Evolutionary conservation across 1,284 basidiomycete genomes (phyloP).

Genomic region (Neotropicomus parvogracilis): DNA sequence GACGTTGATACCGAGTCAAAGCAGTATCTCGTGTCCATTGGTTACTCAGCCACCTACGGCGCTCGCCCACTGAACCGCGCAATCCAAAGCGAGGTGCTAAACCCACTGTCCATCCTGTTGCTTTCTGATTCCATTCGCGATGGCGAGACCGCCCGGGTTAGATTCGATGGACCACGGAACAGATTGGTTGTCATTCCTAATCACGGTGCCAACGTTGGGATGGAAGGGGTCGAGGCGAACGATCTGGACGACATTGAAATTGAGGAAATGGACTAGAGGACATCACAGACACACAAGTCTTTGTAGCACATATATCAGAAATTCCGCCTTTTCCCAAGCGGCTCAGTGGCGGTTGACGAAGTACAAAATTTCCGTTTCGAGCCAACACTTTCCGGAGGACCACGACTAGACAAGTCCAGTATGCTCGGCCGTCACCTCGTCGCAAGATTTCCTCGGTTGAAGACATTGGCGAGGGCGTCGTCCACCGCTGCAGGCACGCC

Average conservation of each 20-base stretch:
- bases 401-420: conserved; percentile 12
- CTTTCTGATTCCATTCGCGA: conserved; percentile 83
- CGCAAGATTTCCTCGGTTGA: conserved; percentile 29
- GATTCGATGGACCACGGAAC: conserved; percentile 84
- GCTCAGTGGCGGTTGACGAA: too few species aligned
- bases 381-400: conserved; percentile 5
- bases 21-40: conserved; percentile 79
- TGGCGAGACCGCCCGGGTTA: conserved; percentile 73
- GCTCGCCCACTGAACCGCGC: conserved; percentile 90
- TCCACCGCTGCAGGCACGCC: conserved; percentile 29
- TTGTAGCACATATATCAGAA: too few species aligned
- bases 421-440: conserved; percentile 41
- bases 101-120: conserved; percentile 86
- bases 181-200: conserved; percentile 81
- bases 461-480: conserved; percentile 32
- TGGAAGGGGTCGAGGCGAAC: conserved; percentile 44
- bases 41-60: conserved; percentile 84
- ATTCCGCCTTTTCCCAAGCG: too few species aligned
- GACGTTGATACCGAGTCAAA: conserved; percentile 76
- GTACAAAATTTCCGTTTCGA: conserved; percentile 19
- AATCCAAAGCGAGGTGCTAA: conserved; percentile 91
- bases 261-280: conserved; percentile 70
- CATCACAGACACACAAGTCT: background rate
- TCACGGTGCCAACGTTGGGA: conserved; percentile 55
- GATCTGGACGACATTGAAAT: conserved; percentile 57